These are phyloP conservation scores for Fragilariopsis cylindrus DNA, from an alignment of 108 stramenopile species.

Conservation along the genomic window DNA sequence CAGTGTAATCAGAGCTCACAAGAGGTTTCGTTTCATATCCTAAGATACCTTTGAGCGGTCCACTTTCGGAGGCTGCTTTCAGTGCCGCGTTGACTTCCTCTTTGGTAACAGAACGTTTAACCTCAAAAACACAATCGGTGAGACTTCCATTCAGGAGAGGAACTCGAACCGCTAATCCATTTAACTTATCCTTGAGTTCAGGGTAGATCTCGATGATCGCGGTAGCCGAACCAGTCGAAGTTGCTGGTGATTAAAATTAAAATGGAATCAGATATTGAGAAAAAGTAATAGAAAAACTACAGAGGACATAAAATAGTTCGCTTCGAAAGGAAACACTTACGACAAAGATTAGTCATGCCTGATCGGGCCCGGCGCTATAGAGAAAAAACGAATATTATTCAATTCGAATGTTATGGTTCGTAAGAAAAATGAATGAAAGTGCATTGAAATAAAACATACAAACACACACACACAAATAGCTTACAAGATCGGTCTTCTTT, in stretches of 20 bases:
- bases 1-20: conserved; percentile 91
- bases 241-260: conserved; percentile 37
- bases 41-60: conserved; percentile 85
- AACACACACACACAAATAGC: neutral
- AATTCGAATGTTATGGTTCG: neutral
- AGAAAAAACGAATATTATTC: neutral
- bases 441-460: neutral
- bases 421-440: conserved; percentile 4
- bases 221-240: conserved; percentile 91
- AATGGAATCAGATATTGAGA: neutral
- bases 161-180: conserved; percentile 92
- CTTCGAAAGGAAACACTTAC: conserved; percentile 1
- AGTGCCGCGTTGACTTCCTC: conserved; percentile 90
- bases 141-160: conserved; percentile 88
- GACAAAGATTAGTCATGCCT: conserved; percentile 92
- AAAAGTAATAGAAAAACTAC: neutral
- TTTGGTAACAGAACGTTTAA: conserved; percentile 62
- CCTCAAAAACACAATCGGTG: conserved; percentile 89
- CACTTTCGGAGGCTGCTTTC: conserved; percentile 74
- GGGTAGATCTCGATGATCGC: conserved; percentile 95
- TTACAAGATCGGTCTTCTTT: conserved; percentile 79
- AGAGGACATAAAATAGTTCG: neutral
- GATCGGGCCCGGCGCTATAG: conserved; percentile 77
- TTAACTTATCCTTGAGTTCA: conserved; percentile 93
- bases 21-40: conserved; percentile 87